Conservation (phyloP, 768 basidiomycete species). For the Leccinum uliginosum region DNA sequence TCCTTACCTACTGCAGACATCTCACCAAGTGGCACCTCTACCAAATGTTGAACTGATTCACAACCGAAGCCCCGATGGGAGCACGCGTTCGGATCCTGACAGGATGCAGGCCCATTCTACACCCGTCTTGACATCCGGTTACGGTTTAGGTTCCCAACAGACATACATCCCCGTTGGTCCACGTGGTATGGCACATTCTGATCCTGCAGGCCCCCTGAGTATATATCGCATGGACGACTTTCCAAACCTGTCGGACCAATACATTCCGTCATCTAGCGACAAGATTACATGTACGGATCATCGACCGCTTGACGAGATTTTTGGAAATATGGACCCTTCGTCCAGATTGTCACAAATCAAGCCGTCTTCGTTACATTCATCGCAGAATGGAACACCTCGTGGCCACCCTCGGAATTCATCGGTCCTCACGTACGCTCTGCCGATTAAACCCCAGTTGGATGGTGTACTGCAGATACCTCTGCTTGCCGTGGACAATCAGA, state of each 20-base stretch:
- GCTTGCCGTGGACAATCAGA: conserved; percentile 21
- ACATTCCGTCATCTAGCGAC: conserved; percentile 27
- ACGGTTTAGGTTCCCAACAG: background rate
- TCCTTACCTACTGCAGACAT: conserved; percentile 1
- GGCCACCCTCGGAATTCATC: background rate
- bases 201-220: background rate
- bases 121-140: background rate
- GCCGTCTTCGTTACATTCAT: background rate
- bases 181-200: background rate
- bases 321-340: conserved; percentile 7
- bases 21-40: background rate
- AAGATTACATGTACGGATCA: conserved; percentile 26
- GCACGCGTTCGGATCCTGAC: background rate
- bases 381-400: conserved; percentile 1
- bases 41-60: background rate
- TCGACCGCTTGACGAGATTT: conserved; percentile 26
- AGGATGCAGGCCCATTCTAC: background rate
- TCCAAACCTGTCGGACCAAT: conserved; percentile 16
- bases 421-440: conserved; percentile 18
- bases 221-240: background rate
- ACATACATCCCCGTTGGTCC: background rate
- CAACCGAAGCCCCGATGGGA: background rate
- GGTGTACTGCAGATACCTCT: conserved; percentile 21
- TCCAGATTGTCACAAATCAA: background rate
- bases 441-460: conserved; percentile 17